These are phyloP conservation scores for Luffa acutangula DNA, from an alignment of 306 rosid species.

Conservation along the genomic window DNA sequence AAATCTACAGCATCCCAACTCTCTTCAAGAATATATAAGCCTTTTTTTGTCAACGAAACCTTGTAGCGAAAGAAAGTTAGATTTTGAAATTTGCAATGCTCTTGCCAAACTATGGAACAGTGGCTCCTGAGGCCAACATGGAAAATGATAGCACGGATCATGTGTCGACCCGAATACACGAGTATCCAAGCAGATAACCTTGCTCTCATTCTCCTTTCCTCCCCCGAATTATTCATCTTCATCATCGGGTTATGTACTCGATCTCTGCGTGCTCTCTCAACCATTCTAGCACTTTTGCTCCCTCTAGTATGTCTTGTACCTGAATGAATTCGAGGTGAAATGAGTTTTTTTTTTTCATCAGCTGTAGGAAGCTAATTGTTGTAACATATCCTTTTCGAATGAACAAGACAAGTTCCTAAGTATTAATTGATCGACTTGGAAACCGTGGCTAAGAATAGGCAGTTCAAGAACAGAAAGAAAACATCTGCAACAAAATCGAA, in stretches of 20 bases:
- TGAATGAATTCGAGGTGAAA: constrained; percentile 12
- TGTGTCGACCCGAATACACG: neutral
- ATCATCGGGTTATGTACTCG: constrained; percentile 50
- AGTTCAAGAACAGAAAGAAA: neutral
- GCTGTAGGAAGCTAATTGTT: neutral
- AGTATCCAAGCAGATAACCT: neutral
- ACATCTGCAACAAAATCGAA: neutral
- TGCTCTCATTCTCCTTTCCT: neutral
- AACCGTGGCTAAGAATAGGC: neutral
- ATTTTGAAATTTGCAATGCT: neutral
- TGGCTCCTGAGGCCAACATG: neutral
- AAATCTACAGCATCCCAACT: neutral
- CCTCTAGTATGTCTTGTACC: constrained; percentile 97
- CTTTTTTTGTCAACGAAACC: neutral
- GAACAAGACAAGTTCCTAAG: neutral
- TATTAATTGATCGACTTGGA: neutral
- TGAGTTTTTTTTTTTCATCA: neutral
- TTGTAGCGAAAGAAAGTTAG: neutral
- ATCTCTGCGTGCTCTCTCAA: constrained; percentile 71
- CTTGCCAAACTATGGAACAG: neutral
- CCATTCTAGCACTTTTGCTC: constrained; percentile 99
- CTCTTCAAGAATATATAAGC: neutral
- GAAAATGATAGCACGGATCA: neutral
- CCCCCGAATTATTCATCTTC: neutral
- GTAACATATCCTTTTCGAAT: neutral